Conservation (phyloP, 306 rosid species). For the Cicer cuneatum region DNA sequence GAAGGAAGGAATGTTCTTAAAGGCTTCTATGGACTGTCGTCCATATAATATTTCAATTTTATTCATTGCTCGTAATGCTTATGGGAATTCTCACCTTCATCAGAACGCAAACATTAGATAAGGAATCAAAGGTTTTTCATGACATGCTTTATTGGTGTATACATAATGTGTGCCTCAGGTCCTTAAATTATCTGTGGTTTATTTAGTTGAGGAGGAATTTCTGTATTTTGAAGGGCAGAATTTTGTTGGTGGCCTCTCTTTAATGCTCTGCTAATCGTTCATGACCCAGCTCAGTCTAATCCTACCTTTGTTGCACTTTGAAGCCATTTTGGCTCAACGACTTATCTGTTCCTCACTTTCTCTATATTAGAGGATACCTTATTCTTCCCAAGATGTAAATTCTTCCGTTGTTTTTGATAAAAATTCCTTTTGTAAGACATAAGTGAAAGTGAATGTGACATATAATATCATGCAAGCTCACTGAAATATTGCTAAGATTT, state of each 20-base stretch:
- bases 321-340: neutral
- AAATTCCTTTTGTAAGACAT: neutral
- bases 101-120: neutral
- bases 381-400: neutral
- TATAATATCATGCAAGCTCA: neutral
- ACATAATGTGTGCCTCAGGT: neutral
- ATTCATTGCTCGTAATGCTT: neutral
- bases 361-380: neutral
- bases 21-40: neutral
- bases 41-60: neutral
- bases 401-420: no score
- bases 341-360: neutral
- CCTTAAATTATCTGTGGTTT: neutral
- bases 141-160: neutral
- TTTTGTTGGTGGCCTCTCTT: neutral
- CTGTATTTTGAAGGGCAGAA: neutral
- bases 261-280: neutral
- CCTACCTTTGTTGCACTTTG: conserved; percentile 3
- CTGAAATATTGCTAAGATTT: neutral
- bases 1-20: neutral
- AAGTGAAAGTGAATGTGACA: neutral
- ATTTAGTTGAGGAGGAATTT: neutral
- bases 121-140: neutral
- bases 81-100: neutral
- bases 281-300: neutral